phyloP scores from a whole-genome alignment of 1,284 basidiomycete genomes.

The Meripilus lineatus region DNA sequence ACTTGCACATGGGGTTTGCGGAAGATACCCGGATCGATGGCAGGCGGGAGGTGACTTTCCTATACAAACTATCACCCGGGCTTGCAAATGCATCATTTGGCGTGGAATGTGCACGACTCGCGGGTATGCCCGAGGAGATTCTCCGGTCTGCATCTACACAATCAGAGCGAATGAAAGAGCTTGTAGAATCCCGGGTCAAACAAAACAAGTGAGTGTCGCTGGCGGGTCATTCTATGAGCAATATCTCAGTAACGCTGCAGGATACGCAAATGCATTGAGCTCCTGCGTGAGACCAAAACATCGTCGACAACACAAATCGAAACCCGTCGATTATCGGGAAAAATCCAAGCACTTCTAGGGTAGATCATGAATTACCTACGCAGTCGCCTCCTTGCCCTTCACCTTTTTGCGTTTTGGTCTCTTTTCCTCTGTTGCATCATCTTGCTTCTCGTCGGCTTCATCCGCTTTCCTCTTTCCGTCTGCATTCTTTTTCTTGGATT shows the following conservation, averaged over 20 bases:
- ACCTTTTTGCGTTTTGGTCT: constrained; percentile 53
- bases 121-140: constrained; percentile 68
- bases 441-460: constrained; percentile 23
- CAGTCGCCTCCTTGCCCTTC: constrained; percentile 32
- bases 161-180: constrained; percentile 50
- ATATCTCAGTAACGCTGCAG: constrained; percentile 8
- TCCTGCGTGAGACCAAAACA: constrained; percentile 9
- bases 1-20: constrained; percentile 84
- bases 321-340: too few relatives aligned
- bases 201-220: constrained; percentile 42
- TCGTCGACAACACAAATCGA: not conserved
- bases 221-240: too few relatives aligned
- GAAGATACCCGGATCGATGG: constrained; percentile 65
- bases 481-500: constrained; percentile 6
- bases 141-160: constrained; percentile 54
- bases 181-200: constrained; percentile 45
- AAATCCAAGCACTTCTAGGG: not conserved
- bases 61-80: constrained; percentile 72
- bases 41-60: constrained; percentile 75
- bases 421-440: constrained; percentile 28
- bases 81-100: constrained; percentile 83
- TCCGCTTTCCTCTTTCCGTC: constrained; percentile 19
- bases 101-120: constrained; percentile 86
- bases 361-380: constrained; percentile 2
- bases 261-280: constrained; percentile 16